These are phyloP conservation scores for Dryas alaskensis DNA, from an alignment of 306 rosid species.

Conservation along the genomic window DNA sequence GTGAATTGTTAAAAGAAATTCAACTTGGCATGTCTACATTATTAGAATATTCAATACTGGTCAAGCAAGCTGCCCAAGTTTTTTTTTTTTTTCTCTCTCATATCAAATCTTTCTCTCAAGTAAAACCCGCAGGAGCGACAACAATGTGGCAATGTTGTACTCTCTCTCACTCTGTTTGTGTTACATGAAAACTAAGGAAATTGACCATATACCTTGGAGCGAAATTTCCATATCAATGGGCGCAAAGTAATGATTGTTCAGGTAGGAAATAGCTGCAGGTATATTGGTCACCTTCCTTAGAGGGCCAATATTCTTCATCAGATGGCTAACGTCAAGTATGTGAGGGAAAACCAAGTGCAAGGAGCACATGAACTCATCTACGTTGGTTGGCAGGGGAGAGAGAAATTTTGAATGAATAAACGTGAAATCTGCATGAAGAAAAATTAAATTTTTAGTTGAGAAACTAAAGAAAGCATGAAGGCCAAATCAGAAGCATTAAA, in stretches of 20 bases:
- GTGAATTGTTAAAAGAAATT: background rate
- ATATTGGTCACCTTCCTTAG: slow-evolving; percentile 49
- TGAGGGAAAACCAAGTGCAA: slow-evolving; percentile 51
- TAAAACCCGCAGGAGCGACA: background rate
- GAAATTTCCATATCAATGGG: slow-evolving; percentile 61
- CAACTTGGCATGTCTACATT: background rate
- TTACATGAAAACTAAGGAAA: slow-evolving; percentile 11
- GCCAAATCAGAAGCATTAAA: slow-evolving; percentile 19
- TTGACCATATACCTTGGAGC: slow-evolving; percentile 46
- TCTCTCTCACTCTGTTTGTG: background rate
- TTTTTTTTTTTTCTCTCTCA: background rate
- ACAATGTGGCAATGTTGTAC: slow-evolving; percentile 16
- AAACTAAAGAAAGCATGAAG: slow-evolving; percentile 12
- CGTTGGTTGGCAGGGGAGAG: slow-evolving; percentile 57
- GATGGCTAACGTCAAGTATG: slow-evolving; percentile 56
- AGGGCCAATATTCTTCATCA: slow-evolving; percentile 66
- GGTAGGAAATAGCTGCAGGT: slow-evolving; percentile 60
- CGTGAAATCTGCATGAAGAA: slow-evolving; percentile 67
- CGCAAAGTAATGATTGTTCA: slow-evolving; percentile 61
- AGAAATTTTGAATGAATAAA: slow-evolving; percentile 76
- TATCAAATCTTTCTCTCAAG: background rate
- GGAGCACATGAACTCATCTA: slow-evolving; percentile 64
- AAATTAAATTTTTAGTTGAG: slow-evolving; percentile 23
- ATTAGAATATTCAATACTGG: background rate
- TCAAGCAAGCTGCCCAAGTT: background rate